Conservation (phyloP, 441 rosid genomes). For the Geranium incanum region DNA sequence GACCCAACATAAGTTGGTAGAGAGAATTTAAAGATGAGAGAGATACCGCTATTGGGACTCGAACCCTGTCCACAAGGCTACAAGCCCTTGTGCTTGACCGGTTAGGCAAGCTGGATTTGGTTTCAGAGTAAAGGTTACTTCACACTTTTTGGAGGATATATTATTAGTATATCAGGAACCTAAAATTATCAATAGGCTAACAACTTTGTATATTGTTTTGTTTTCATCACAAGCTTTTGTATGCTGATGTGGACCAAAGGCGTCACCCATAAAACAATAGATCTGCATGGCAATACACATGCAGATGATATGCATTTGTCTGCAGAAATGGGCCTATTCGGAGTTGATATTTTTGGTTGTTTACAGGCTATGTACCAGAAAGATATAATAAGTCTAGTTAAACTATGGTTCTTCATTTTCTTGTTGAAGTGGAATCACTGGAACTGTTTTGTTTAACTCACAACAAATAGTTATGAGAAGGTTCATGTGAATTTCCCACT, state of each 20-base stretch:
- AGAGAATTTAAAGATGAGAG: no score
- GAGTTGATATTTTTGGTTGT: neutral
- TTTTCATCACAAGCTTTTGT: neutral
- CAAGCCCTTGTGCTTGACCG: no score
- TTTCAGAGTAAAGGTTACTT: neutral
- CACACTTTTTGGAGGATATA: neutral
- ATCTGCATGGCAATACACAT: neutral
- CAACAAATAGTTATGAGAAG: neutral
- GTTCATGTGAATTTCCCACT: neutral
- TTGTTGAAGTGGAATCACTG: neutral
- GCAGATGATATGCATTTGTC: neutral
- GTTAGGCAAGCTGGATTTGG: no score
- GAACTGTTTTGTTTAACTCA: neutral
- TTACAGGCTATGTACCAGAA: neutral
- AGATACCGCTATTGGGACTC: no score
- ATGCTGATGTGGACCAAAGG: neutral
- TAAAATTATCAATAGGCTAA: neutral
- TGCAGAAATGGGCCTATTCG: neutral
- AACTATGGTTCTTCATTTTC: neutral
- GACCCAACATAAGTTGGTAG: no score
- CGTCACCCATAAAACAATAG: neutral
- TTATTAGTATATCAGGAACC: neutral
- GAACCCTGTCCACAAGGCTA: no score
- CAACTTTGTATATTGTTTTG: neutral
- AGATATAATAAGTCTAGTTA: neutral